Percentiles rank a stretch among this genome's conserved stretches.
phyloP scores from a whole-genome alignment of 176 grass and related monocot genomes.

The Juncus inflexus region DNA sequence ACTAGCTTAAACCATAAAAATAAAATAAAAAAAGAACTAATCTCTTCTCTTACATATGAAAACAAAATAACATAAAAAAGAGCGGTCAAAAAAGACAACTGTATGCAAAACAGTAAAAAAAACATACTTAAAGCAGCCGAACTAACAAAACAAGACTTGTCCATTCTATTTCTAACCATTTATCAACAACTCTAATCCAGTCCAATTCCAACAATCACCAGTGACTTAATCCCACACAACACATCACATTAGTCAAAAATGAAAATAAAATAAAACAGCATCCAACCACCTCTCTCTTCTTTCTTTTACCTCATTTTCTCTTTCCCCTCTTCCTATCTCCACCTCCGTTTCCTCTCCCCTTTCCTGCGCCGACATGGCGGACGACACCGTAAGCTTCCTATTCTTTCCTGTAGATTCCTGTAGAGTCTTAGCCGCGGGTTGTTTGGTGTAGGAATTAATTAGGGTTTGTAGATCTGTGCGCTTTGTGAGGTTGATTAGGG shows the following conservation, averaged over 20 bases:
- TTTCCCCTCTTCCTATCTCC: neutral
- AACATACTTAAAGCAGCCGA: too few relatives aligned
- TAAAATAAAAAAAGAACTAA: too few relatives aligned
- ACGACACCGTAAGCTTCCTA: constrained; percentile 22
- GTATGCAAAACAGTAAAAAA: too few relatives aligned
- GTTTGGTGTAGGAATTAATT: neutral
- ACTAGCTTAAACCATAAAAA: too few relatives aligned
- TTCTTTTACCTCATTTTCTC: neutral
- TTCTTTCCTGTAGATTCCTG: neutral
- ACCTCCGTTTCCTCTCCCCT: constrained; percentile 10
- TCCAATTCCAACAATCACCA: too few relatives aligned
- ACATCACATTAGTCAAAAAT: neutral
- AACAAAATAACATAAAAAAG: too few relatives aligned
- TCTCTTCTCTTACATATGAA: too few relatives aligned
- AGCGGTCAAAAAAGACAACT: too few relatives aligned
- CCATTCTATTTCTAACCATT: too few relatives aligned
- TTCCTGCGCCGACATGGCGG: constrained; percentile 29
- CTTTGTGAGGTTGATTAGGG: constrained; percentile 8
- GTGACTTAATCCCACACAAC: too few relatives aligned
- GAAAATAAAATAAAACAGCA: neutral
- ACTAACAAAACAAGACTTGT: too few relatives aligned
- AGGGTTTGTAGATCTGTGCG: constrained; percentile 23
- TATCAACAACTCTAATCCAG: too few relatives aligned
- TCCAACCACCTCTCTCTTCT: neutral
- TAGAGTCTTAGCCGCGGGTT: neutral